Evolutionary conservation across 768 basidiomycete genomes (phyloP), one percentile per base, ranked within the genome.

Genomic region (Rhodotorula diobovata): DNA sequence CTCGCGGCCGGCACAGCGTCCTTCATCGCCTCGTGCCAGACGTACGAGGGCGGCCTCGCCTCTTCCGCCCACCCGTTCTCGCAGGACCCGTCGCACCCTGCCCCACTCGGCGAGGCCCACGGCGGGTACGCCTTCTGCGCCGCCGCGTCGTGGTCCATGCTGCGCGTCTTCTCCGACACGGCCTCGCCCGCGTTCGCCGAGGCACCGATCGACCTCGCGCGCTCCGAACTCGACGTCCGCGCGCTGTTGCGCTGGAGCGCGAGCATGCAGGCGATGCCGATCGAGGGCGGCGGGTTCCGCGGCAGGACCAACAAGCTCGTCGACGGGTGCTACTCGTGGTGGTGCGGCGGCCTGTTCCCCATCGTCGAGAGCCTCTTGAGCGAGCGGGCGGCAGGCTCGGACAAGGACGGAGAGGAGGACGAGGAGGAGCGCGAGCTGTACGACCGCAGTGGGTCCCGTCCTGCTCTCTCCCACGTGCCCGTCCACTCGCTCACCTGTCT

Each of bases 281-380:
- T 85, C 20, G 95, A 98, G 78, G 83, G 93, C 16, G 95, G 93
- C 7, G 96, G 96, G 4, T 98, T 99, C 81, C 85, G 85, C 66
- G 96, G 96, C 0, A 83, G 96, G 63, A 91, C 92, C 74, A 99
- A 98, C 80, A 99, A 99, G 80, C 85, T 99, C n/a, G 95, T 99
- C 0, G 96, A 99, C 77, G 96, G 95, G 9, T 99, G 96, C 80
- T 99, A 99, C 80, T 88, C 90, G n/a, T 99, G 96, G 96, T 99
- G 95, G 96, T 90, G 92, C 34, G 96, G 91, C 4, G 94, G 94
- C 0, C 85, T 89, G 25, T 91, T 96, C 78, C 84, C 85, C 1
- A 81, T 97, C 15, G 81, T 96, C 0, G 74, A 66, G 61, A 80
- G 43, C 77, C 81, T 82, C 74, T 79, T 81, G 18, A 80, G 78